These are phyloP conservation scores for Suhomyces faveliae DNA, from an alignment of 805 yeast genomes.

Conservation along the genomic window DNA sequence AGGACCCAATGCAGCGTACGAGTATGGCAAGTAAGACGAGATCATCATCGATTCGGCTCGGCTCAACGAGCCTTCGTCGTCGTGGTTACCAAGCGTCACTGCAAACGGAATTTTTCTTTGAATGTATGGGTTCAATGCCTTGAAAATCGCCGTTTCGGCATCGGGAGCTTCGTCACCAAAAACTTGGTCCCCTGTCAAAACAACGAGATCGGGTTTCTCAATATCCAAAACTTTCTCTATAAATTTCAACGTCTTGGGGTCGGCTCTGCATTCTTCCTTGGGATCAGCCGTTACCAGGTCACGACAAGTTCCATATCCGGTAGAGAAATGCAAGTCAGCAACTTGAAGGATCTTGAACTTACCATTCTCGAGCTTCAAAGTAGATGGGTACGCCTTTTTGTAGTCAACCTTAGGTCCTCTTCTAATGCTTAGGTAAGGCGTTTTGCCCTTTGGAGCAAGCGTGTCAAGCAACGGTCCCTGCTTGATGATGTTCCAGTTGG, in stretches of 20 bases:
- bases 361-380: constrained; percentile 41
- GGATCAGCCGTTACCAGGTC: constrained; percentile 62
- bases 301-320: constrained; percentile 76
- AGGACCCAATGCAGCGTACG: constrained; percentile 63
- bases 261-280: constrained; percentile 68
- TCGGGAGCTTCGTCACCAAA: constrained; percentile 81
- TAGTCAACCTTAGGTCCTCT: constrained; percentile 35
- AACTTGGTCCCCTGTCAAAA: constrained; percentile 88
- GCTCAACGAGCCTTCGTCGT: constrained; percentile 74
- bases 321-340: constrained; percentile 89
- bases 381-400: constrained; percentile 23
- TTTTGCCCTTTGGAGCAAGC: constrained; percentile 18
- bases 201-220: constrained; percentile 83
- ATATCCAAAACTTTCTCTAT: constrained; percentile 60
- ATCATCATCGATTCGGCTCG: constrained; percentile 62
- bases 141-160: constrained; percentile 76
- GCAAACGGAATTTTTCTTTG: constrained; percentile 76
- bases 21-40: constrained; percentile 61
- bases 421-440: constrained; percentile 33
- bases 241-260: constrained; percentile 63
- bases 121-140: constrained; percentile 71
- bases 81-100: constrained; percentile 88
- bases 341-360: constrained; percentile 80
- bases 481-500: constrained; percentile 55
- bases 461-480: constrained; percentile 21